Evolutionary conservation across 106 monocot genomes (phyloP), one percentile per base, ranked within the genome.

Genomic region (Dioscorea alata): DNA sequence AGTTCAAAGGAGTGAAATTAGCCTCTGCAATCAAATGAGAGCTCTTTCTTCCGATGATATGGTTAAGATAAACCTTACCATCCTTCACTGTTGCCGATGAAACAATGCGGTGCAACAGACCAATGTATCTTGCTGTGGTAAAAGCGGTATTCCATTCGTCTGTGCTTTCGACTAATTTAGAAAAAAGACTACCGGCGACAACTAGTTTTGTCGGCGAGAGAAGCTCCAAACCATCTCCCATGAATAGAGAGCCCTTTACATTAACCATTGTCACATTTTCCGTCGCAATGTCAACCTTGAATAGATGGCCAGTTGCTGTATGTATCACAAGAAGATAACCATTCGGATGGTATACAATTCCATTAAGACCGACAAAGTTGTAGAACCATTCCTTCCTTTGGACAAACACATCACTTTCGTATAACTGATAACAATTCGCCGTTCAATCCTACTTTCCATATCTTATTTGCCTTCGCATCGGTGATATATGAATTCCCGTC

Each of bases 281-380:
- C 0, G 34, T 86, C 49, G 24, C 12, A 0, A 61, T 14, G 50
- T 85, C 69, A 24, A 92, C 70, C 73, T 82, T 92, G 77, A 92
- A 97, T n/a, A 97, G 89, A 48, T 52, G 24, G 28, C 96, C 96
- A 17, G 70, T 75, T 24, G 69, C 65, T 8, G 89, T 97, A 77
- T 97, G 96, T 35, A 92, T 71, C 52, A 89, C 89, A 6, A 97
- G 86, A 22, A 92, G 92, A 64, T 76, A 97, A 48, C 92, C 86
- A 53, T 84, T 71, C 0, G 84, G 86, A 71, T 97, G 89, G 82
- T 82, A 79, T 4, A 92, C 80, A 2, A 97, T 92, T 8, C 96
- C 96, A 64, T 97, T 97, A 33, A 97, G 86, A 4, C 80, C 86
- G 14, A 86, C 8, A 8, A 97, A 23, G 74, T 75, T 89, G 68